Evolutionary conservation across 192 early-diverging fungal genomes (phyloP), one percentile per base, ranked within the genome.

Genomic region (Entomortierella chlamydospora): DNA sequence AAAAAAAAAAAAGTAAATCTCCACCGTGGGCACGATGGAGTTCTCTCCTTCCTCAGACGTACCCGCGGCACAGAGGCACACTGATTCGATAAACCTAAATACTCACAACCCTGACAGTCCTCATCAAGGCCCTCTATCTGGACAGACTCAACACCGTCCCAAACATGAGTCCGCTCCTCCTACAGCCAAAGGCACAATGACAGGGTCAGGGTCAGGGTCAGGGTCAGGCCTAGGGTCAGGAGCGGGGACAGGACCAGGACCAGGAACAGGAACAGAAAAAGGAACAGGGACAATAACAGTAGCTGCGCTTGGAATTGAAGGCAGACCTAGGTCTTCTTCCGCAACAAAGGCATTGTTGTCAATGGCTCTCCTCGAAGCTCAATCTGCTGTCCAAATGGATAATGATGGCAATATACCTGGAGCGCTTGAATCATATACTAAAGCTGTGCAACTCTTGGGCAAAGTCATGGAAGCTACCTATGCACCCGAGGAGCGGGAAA

Each of bases 351-450:
- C 54, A 0, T 26, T 70, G 9, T 47, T 70, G 29, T 59, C 67
- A 4, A 39, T 63, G 56, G 74, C 74, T 20, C 31, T 78, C 4
- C 58, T 64, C 29, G 74, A 78, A 37, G 74, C 74, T n/a, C 74
- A 78, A 49, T 37, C 67, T 2, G 74, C 74, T 33, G 74, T 78
- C 11, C 67, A 78, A 33, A 56, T 70, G 42, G 74, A 78, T 37
- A 62, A 69, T 30, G 54, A 64, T 2, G 61, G 67, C 39, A 42
- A 59, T 30, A 34, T 63, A 22, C 5, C 37, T 1, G 74, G 47
- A 0, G 74, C 74, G 1, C 45, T 78, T 2, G 74, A 70, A 22
- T 60, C 54, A 1, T 78, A 78, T 49, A 30, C 34, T 37, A 63
- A 57, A 17, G 74, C 74, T 0, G 61, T 68, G 10, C 28, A 54